Evolutionary conservation across 2,329 filamentous ascomycete genomes (phyloP), one percentile per base, ranked within the genome.

Genomic region (Colletotrichum lupini): DNA sequence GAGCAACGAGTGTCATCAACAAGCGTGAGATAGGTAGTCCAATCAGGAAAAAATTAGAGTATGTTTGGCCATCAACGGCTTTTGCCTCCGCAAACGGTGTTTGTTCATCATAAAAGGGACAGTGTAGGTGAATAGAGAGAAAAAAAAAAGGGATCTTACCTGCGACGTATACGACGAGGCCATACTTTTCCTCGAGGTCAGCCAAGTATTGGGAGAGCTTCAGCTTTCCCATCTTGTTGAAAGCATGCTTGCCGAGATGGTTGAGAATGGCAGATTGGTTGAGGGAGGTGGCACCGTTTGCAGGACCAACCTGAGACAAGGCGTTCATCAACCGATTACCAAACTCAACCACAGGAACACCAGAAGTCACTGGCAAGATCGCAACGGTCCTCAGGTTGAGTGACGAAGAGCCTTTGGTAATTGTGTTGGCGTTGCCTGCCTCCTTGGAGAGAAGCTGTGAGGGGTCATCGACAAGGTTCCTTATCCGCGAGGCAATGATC

Each of bases 131-230:
- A 63, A 37, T 60, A 46, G 28, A 4, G 22, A 9, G 9, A 37
- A 60, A 61, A 53, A 61, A 53, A 62, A 37, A 11, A 12, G 81
- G 87, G 85, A 32, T 56, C 74, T 24, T 87, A 92, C 91, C 91
- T 64, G 96, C 97, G 71, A 99, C 92, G 80, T 99, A 99, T 8
- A 99, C 87, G 1, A 99, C 95, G 77, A 99, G 91, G 1, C 96
- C 95, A 78, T 97, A 98, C 81, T 98, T 98, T 83, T 99, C 97
- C 83, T 99, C 97, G 12, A 99, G 87, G 79, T 99, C 97, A 2
- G 97, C 97, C 62, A 99, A 89, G 79, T 99, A 99, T 77, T 99
- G 96, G 1, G 96, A 95, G 7, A 99, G 86, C 82, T 97, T 98
- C 32, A 99, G 86, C 82, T 98, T 98, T 6, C 97, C 97, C 93